phyloP scores from a whole-genome alignment of 1,139 yeast species.

The Kluyveromyces sp. region DNA sequence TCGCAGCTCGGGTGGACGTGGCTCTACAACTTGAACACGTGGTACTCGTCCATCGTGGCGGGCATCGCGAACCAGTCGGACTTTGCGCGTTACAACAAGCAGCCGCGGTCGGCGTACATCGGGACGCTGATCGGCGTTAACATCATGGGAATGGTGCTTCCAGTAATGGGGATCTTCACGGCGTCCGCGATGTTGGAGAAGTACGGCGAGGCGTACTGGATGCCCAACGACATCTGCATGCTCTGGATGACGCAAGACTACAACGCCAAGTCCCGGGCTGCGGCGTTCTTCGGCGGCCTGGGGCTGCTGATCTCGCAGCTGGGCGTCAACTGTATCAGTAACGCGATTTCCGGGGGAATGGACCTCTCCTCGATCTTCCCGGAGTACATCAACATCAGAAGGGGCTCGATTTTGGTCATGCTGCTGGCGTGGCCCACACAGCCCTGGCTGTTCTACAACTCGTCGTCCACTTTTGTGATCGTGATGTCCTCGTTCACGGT shows the following conservation, averaged over 20 bases:
- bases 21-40: conserved; percentile 28
- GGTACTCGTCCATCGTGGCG: conserved; percentile 35
- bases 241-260: conserved; percentile 32
- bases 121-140: conserved; percentile 30
- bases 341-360: conserved; percentile 40
- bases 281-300: conserved; percentile 35
- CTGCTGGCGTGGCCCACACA: conserved; percentile 34
- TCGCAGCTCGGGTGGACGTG: conserved; percentile 26
- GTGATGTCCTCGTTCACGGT: conserved; percentile 36
- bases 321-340: conserved; percentile 34
- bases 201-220: conserved; percentile 33
- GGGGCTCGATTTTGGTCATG: conserved; percentile 35
- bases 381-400: conserved; percentile 33
- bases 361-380: conserved; percentile 37
- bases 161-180: conserved; percentile 35
- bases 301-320: conserved; percentile 34
- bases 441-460: conserved; percentile 37
- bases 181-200: conserved; percentile 31
- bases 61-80: conserved; percentile 41
- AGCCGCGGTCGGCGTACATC: conserved; percentile 18
- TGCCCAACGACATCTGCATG: conserved; percentile 32
- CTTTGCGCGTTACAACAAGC: conserved; percentile 36
- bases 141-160: conserved; percentile 34
- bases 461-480: conserved; percentile 32
- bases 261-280: conserved; percentile 33